Conservation (phyloP, 1,139 yeast species). For the Protomyces inundatus region DNA sequence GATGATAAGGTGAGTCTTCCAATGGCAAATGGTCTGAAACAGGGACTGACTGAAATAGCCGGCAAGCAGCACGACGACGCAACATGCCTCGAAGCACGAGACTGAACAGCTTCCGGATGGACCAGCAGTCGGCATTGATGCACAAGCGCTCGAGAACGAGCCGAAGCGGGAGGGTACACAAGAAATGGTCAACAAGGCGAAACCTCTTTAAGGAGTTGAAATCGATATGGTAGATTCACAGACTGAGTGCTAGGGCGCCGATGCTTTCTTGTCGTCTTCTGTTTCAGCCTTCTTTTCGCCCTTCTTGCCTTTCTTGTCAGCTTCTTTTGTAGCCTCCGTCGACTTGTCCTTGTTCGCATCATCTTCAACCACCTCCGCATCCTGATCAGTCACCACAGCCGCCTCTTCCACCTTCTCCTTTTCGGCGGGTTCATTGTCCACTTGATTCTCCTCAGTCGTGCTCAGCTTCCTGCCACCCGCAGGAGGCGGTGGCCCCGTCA, state of each 20-base stretch:
- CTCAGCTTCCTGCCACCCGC: background rate
- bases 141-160: background rate
- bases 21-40: background rate
- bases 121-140: background rate
- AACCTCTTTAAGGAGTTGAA: background rate
- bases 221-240: too few relatives aligned
- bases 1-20: constrained; percentile 17
- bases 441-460: too few relatives aligned
- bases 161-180: background rate
- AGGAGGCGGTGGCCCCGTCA: background rate
- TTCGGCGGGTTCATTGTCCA: too few relatives aligned
- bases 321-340: background rate
- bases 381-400: too few relatives aligned
- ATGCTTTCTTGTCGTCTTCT: background rate
- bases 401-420: too few relatives aligned
- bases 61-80: constrained; percentile 10
- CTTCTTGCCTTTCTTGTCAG: background rate
- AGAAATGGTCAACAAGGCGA: background rate
- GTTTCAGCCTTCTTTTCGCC: too few relatives aligned
- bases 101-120: constrained; percentile 16
- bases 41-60: background rate
- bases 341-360: background rate
- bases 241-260: too few relatives aligned
- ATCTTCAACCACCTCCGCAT: too few relatives aligned
- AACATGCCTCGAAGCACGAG: constrained; percentile 10